phyloP scores from a whole-genome alignment of 495 filamentous ascomycete genomes.

The Annulohypoxylon stygium region DNA sequence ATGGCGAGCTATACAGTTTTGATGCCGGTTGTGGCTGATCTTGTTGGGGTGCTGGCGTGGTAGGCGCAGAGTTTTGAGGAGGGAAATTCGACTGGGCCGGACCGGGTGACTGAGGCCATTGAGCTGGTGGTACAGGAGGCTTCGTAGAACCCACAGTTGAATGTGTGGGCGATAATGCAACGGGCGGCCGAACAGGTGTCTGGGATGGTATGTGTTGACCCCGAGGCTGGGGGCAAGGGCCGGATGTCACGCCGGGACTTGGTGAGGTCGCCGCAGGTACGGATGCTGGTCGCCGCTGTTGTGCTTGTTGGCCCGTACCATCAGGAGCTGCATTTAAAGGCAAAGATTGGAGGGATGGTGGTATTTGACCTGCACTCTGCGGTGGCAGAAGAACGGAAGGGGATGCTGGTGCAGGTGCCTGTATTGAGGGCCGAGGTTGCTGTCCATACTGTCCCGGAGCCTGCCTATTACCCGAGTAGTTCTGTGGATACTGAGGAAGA shows the following conservation, averaged over 20 bases:
- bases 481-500: constrained; percentile 44
- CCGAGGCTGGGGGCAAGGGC: constrained; percentile 39
- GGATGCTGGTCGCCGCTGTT: constrained; percentile 44
- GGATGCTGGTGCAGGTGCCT: constrained; percentile 38
- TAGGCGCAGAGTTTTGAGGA: constrained; percentile 45
- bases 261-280: constrained; percentile 39
- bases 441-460: constrained; percentile 43
- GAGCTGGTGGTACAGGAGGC: constrained; percentile 39
- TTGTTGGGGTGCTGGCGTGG: constrained; percentile 50
- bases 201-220: constrained; percentile 37
- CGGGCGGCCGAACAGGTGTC: constrained; percentile 48
- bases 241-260: constrained; percentile 37
- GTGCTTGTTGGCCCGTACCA: constrained; percentile 46
- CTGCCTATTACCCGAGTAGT: constrained; percentile 40
- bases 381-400: constrained; percentile 55
- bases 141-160: constrained; percentile 35
- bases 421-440: constrained; percentile 35
- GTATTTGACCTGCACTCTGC: constrained; percentile 54
- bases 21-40: constrained; percentile 49
- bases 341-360: constrained; percentile 53
- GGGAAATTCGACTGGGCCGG: constrained; percentile 42
- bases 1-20: constrained; percentile 56
- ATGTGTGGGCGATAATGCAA: constrained; percentile 44
- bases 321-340: constrained; percentile 50
- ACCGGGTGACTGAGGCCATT: constrained; percentile 40